Evolutionary conservation across 148 eudicot genomes (phyloP).

Genomic region (Camellia japonica): DNA sequence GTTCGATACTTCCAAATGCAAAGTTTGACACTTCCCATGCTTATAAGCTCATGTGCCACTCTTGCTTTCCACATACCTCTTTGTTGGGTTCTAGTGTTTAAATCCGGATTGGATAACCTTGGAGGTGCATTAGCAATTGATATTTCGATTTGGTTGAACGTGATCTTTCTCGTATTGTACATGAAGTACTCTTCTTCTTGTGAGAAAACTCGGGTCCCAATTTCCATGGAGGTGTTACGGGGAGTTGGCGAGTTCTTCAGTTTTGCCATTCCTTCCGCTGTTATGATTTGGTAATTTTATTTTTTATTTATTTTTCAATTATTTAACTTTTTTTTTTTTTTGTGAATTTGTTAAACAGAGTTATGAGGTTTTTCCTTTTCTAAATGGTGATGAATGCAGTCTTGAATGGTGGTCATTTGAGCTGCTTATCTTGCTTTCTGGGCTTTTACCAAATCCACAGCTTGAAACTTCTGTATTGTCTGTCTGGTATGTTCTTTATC

Average conservation of each 20-base stretch:
- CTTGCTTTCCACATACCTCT: slow-evolving; percentile 58
- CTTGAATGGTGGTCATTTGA: slow-evolving; percentile 90
- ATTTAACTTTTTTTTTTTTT: no score
- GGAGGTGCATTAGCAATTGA: slow-evolving; percentile 76
- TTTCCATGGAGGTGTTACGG: slow-evolving; percentile 55
- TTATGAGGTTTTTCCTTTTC: neutral
- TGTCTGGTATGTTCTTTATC: slow-evolving; percentile 40
- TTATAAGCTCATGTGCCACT: slow-evolving; percentile 44
- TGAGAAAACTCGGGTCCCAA: slow-evolving; percentile 52
- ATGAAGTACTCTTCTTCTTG: slow-evolving; percentile 59
- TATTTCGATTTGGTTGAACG: slow-evolving; percentile 62
- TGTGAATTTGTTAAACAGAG: no score
- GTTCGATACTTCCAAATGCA: slow-evolving; percentile 68
- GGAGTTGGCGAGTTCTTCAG: slow-evolving; percentile 66
- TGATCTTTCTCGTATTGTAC: slow-evolving; percentile 42
- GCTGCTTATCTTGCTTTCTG: slow-evolving; percentile 66
- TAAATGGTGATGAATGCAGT: slow-evolving; percentile 31
- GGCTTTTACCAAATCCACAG: slow-evolving; percentile 72
- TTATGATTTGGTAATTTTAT: slow-evolving; percentile 62
- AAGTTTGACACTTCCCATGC: slow-evolving; percentile 63
- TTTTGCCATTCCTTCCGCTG: slow-evolving; percentile 77
- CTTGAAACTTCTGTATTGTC: slow-evolving; percentile 78
- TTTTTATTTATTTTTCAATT: neutral
- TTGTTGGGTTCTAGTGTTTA: slow-evolving; percentile 71
- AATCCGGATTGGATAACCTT: slow-evolving; percentile 46